Evolutionary conservation across 306 rosid species (phyloP).

Genomic region (Acacia melanoxylon): DNA sequence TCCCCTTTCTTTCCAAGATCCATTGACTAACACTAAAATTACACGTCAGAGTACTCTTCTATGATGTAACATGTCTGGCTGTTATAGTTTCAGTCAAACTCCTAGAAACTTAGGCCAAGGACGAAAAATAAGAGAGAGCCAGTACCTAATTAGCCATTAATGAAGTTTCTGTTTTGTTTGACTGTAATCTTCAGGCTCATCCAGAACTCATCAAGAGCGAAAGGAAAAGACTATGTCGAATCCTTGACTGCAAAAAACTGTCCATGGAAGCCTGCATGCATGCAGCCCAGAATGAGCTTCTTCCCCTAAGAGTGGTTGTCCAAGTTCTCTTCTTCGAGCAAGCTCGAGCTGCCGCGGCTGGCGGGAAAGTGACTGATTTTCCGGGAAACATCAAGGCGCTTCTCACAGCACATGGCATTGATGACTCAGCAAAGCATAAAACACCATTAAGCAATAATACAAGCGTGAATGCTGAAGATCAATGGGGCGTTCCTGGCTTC

Average conservation of each 20-base stretch:
- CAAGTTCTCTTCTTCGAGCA: constrained; percentile 99
- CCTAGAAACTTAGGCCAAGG: constrained; percentile 26
- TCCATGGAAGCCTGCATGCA: constrained; percentile 98
- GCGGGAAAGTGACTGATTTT: constrained; percentile 76
- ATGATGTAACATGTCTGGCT: constrained; percentile 43
- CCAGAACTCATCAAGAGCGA: constrained; percentile 89
- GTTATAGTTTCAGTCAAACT: constrained; percentile 24
- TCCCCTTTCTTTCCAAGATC: constrained; percentile 17
- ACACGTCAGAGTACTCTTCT: constrained; percentile 23
- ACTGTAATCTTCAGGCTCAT: constrained; percentile 69
- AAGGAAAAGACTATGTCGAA: constrained; percentile 87
- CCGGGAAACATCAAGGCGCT: constrained; percentile 83
- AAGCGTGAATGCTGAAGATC: constrained; percentile 70
- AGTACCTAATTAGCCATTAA: constrained; percentile 9
- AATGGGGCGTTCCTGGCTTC: constrained; percentile 84
- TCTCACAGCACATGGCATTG: constrained; percentile 76
- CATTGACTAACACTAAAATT: constrained; percentile 28
- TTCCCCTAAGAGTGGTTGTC: constrained; percentile 91
- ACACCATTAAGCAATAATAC: constrained; percentile 66
- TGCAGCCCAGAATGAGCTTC: constrained; percentile 96
- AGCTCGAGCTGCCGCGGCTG: constrained; percentile 72
- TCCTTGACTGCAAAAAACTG: constrained; percentile 89
- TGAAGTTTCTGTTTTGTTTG: constrained; percentile 24
- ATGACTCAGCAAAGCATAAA: constrained; percentile 77
- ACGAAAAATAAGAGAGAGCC: background rate